phyloP scores from a whole-genome alignment of 176 grass and related monocot genomes.

The Eleusine coracana region DNA sequence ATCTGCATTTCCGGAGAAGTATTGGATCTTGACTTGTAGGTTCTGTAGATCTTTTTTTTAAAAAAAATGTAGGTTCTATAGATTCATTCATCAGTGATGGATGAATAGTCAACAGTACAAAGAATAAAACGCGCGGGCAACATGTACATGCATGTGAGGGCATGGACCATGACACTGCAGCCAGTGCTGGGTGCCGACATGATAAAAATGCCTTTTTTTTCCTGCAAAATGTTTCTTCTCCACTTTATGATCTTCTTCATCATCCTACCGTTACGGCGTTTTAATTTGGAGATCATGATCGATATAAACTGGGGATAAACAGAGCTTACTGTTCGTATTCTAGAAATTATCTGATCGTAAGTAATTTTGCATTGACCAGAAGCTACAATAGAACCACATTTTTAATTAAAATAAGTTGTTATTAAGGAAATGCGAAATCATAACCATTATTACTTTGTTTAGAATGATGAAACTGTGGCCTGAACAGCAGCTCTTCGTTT shows the following conservation, averaged over 20 bases:
- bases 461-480: too few species aligned
- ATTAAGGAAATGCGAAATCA: too few species aligned
- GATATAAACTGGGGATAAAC: not conserved
- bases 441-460: too few species aligned
- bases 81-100: not conserved
- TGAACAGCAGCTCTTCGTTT: too few species aligned
- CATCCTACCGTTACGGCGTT: too few species aligned
- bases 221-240: not conserved
- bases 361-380: not conserved
- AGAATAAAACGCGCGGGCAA: not conserved
- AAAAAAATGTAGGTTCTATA: not conserved
- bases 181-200: constrained; percentile 30
- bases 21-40: constrained; percentile 27
- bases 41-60: not conserved
- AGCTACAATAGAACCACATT: not conserved
- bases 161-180: constrained; percentile 17
- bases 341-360: not conserved
- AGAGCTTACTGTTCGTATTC: not conserved
- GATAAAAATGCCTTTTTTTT: not conserved
- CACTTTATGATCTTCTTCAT: not conserved
- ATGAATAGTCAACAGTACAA: constrained; percentile 15
- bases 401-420: too few species aligned
- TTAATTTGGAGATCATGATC: not conserved
- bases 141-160: constrained; percentile 19
- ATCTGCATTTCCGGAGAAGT: not conserved